Percentiles rank a stretch among this genome's conserved stretches.
Conservation (phyloP, 2,329 filamentous ascomycete genomes). For the Trichoderma sp. region DNA sequence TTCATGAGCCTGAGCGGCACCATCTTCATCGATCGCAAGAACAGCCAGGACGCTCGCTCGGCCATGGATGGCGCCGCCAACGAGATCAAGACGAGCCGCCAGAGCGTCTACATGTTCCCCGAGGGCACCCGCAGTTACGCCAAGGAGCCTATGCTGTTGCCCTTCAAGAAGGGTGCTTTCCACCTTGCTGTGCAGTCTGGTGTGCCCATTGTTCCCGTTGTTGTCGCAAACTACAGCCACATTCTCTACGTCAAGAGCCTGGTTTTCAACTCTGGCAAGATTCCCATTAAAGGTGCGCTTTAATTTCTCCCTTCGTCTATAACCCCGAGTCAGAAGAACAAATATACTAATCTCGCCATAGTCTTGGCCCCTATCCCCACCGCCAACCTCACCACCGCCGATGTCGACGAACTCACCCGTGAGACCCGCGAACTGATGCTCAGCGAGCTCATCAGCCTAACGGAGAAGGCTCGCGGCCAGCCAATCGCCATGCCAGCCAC, state of each 20-base stretch:
- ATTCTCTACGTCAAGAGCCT: slow-evolving; percentile 66
- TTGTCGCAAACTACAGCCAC: slow-evolving; percentile 79
- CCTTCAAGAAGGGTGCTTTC: slow-evolving; percentile 99
- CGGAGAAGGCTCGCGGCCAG: slow-evolving; percentile 54
- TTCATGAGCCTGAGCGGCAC: slow-evolving; percentile 88
- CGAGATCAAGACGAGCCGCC: slow-evolving; percentile 72
- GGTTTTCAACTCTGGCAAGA: slow-evolving; percentile 68
- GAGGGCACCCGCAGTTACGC: slow-evolving; percentile 94
- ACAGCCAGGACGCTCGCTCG: slow-evolving; percentile 77
- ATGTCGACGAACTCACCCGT: slow-evolving; percentile 74
- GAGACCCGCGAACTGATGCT: slow-evolving; percentile 77
- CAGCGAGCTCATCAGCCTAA: slow-evolving; percentile 61
- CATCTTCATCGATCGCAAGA: slow-evolving; percentile 93
- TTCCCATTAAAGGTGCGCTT: slow-evolving; percentile 72
- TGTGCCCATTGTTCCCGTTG: slow-evolving; percentile 87
- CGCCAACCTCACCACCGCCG: slow-evolving; percentile 69
- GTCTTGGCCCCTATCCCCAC: slow-evolving; percentile 84
- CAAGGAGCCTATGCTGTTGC: slow-evolving; percentile 76
- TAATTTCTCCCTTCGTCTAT: neutral
- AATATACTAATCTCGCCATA: slow-evolving; percentile 38
- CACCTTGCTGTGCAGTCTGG: slow-evolving; percentile 93
- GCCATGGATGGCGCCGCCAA: slow-evolving; percentile 83
- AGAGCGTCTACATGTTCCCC: slow-evolving; percentile 85
- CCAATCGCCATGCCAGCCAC: slow-evolving; percentile 40
- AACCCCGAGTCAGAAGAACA: neutral